Evolutionary conservation across 2,329 filamentous ascomycete species (phyloP).

Genomic region (Chaetomiaceae sp.): DNA sequence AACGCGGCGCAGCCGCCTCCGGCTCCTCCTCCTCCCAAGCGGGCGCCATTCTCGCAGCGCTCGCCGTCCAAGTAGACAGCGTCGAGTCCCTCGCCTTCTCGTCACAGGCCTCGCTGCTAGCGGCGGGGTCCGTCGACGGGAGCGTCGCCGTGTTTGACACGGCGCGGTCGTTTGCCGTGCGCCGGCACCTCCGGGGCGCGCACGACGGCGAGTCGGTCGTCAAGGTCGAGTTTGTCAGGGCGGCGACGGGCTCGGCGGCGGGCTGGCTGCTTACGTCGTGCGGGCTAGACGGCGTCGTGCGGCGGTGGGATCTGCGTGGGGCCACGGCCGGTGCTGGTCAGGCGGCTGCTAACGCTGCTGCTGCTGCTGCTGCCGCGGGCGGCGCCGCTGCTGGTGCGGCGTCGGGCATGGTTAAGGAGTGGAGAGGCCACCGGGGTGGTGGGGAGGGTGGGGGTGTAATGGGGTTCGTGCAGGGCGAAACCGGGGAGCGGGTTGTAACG

Average conservation of each 20-base stretch:
- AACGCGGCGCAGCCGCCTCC: conserved; percentile 19
- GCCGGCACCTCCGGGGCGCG: conserved; percentile 73
- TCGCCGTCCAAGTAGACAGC: conserved; percentile 71
- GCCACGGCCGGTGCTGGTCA: conserved; percentile 40
- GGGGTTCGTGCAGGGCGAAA: conserved; percentile 80
- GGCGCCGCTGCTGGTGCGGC: conserved; percentile 43
- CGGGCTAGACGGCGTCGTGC: conserved; percentile 87
- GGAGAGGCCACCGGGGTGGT: conserved; percentile 81
- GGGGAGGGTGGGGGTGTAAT: conserved; percentile 85
- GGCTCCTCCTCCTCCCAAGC: conserved; percentile 25
- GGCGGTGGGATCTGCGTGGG: conserved; percentile 78
- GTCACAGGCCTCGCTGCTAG: conserved; percentile 46
- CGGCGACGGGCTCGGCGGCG: conserved; percentile 35
- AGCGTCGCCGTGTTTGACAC: conserved; percentile 84
- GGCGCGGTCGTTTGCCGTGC: conserved; percentile 78
- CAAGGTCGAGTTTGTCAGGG: conserved; percentile 76
- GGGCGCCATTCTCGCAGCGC: conserved; percentile 69
- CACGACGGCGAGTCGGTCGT: conserved; percentile 89
- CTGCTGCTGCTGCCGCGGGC: too few species aligned
- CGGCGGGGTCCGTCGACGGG: conserved; percentile 66
- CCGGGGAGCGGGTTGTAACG: conserved; percentile 72
- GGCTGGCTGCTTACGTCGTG: conserved; percentile 77
- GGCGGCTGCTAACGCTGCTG: too few species aligned
- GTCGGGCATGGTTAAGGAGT: conserved; percentile 74
- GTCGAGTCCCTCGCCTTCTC: conserved; percentile 74